Conservation (phyloP, 1,139 yeast genomes). For the Magnusiomyces clavatus region DNA sequence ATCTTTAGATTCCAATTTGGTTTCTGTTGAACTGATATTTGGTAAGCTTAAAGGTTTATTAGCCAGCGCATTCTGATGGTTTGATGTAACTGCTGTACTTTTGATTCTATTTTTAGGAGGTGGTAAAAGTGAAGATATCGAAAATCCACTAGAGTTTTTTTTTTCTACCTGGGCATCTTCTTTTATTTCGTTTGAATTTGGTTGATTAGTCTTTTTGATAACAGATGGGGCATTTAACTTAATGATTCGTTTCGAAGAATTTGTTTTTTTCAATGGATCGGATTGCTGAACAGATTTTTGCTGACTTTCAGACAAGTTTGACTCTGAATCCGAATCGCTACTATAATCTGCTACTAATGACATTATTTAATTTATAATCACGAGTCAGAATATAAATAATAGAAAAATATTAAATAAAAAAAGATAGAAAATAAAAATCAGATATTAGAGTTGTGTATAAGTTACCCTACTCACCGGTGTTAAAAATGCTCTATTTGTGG, state of each 20-base stretch:
- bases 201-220: too few relatives aligned
- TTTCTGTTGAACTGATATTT: too few relatives aligned
- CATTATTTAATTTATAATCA: constrained; percentile 11
- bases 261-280: constrained; percentile 1
- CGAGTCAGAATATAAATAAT: too few relatives aligned
- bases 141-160: constrained; percentile 1
- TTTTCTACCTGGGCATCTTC: background rate
- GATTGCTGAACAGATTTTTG: too few relatives aligned
- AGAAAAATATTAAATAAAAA: background rate
- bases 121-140: constrained; percentile 15
- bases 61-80: background rate
- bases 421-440: background rate
- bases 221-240: too few relatives aligned
- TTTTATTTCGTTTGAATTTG: background rate
- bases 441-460: background rate
- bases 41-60: too few relatives aligned
- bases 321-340: constrained; percentile 16
- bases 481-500: too few relatives aligned
- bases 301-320: constrained; percentile 1
- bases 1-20: too few relatives aligned
- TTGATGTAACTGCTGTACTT: background rate
- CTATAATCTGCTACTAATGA: constrained; percentile 20
- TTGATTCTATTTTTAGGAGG: constrained; percentile 14
- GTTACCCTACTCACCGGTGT: background rate
- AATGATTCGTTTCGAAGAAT: background rate